phyloP scores from a whole-genome alignment of 352 stramenopile species.

The Phytophthora boehmeriae region DNA sequence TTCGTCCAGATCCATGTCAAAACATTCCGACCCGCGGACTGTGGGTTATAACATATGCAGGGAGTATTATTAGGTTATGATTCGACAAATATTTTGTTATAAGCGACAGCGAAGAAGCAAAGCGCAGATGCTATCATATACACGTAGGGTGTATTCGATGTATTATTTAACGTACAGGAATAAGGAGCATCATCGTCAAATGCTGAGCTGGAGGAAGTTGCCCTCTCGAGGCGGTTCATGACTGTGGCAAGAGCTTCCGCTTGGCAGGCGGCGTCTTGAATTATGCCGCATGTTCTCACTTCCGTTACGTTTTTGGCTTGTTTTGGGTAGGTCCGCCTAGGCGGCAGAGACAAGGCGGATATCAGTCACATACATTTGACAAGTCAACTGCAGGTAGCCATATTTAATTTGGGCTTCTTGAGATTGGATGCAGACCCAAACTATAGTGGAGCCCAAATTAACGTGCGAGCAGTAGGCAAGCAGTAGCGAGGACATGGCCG shows the following conservation, averaged over 20 bases:
- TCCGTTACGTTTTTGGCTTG: neutral
- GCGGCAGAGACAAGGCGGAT: conserved; percentile 2
- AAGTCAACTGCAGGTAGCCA: neutral
- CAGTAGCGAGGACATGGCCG: conserved; percentile 33
- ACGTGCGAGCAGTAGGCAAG: conserved; percentile 24
- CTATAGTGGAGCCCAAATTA: too few species aligned
- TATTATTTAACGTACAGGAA: conserved; percentile 29
- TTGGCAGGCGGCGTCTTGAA: conserved; percentile 15
- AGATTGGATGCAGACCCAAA: too few species aligned
- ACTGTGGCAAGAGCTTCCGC: neutral
- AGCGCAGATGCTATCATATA: too few species aligned
- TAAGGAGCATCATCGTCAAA: conserved; percentile 30
- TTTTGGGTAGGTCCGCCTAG: neutral
- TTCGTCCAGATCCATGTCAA: conserved; percentile 53
- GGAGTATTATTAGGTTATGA: neutral
- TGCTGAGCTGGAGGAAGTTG: conserved; percentile 22
- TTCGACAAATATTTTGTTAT: conserved; percentile 18
- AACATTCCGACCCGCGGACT: conserved; percentile 39
- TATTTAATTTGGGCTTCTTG: neutral
- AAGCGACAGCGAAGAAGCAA: conserved; percentile 2
- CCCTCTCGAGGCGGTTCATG: conserved; percentile 31
- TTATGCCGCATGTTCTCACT: neutral
- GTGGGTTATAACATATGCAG: conserved; percentile 16
- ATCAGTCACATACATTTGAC: neutral
- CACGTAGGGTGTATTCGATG: too few species aligned